Evolutionary conservation across 441 rosid species (phyloP), one percentile per base, ranked within the genome.

Genomic region (Rhodomyrtus psidioides): DNA sequence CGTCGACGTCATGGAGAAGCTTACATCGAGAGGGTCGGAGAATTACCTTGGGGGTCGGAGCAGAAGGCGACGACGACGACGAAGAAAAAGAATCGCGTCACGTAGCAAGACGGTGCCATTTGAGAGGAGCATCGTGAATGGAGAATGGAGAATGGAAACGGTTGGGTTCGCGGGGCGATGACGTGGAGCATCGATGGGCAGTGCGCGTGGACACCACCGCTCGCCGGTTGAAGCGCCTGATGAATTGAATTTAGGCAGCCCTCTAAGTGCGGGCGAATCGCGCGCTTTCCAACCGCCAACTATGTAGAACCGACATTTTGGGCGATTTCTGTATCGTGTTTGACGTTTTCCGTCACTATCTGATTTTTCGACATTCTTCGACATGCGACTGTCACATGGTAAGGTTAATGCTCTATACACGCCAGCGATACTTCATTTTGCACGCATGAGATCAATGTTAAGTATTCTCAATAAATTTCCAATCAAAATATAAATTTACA

Each of bases 61-160:
- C 4, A 16, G 53, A 16, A 51, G 23, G 42, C 74, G 0, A 30
- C 0, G 76, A 3, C 30, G 58, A n/a, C n/a, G 4, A 23, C 4
- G 12, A 34, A 2, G 49, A n/a, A n/a, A n/a, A n/a, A 34, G 49
- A 19, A 49, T 21, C 4, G 49, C 49, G n/a, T 21, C n/a, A 10
- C 49, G 5, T 10, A 6, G 79, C 79, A 21, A 30, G 24, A 21
- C 44, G 2, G 75, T 4, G 42, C 74, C 75, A 7, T 8, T 62
- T 21, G 75, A 17, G 75, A 62, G 75, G 44, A 30, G 75, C 44
- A 30, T 8, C 75, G 75, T 27, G 1, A 19, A 62, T 24, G 44
- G 30, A 4, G 75, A 62, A 44, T n/a, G n/a, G n/a, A n/a, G n/a
- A n/a, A n/a, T n/a, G n/a, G n/a, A n/a, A 62, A 62, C 9, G 75